These are phyloP conservation scores for Papiliotrema fonsecae DNA, from an alignment of 1,284 basidiomycete genomes.

Conservation along the genomic window DNA sequence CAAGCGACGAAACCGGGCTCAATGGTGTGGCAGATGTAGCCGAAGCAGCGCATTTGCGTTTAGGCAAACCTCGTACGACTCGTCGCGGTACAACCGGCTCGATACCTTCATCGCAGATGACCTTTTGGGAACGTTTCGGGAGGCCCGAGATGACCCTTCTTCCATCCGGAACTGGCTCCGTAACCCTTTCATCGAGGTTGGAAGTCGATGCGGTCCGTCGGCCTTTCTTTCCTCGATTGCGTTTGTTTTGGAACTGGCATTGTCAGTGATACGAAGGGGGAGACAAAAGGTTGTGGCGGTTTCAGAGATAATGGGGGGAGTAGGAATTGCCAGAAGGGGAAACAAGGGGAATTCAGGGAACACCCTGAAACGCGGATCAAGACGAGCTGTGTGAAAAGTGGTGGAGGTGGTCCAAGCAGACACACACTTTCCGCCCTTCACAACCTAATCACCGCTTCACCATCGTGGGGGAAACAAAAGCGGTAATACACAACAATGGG, in stretches of 20 bases:
- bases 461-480: no score
- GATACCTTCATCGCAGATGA: background rate
- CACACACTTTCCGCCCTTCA: no score
- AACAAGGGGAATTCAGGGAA: background rate
- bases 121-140: background rate
- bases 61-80: slow-evolving; percentile 10
- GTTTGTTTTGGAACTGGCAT: slow-evolving; percentile 25
- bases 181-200: background rate
- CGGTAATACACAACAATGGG: slow-evolving; percentile 5
- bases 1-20: slow-evolving; percentile 3
- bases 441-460: no score
- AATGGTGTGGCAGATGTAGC: background rate
- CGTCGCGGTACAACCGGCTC: background rate
- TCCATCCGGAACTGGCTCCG: background rate
- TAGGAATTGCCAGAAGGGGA: background rate
- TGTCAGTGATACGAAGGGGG: background rate
- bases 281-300: background rate
- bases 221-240: slow-evolving; percentile 12
- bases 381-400: background rate
- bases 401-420: background rate
- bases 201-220: background rate
- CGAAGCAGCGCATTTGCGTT: background rate
- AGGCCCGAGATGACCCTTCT: background rate
- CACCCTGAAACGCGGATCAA: background rate
- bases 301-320: background rate